Evolutionary conservation across 306 rosid species (phyloP).

Genomic region (Benincasa hispida): DNA sequence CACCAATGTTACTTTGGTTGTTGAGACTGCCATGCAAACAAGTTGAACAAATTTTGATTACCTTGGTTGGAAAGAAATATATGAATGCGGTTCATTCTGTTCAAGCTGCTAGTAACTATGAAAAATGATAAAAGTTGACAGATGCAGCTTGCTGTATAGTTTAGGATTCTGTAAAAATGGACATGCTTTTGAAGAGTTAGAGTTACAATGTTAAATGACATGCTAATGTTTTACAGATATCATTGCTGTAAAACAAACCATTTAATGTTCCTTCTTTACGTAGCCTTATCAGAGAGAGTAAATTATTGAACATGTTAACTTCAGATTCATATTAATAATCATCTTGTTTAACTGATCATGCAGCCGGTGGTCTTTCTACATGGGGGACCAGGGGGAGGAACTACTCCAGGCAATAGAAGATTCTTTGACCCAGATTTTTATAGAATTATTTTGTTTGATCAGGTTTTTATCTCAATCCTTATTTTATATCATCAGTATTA

Average conservation of each 20-base stretch:
- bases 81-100: neutral
- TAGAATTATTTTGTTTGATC: slow-evolving; percentile 74
- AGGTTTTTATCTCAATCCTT: slow-evolving; percentile 37
- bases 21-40: neutral
- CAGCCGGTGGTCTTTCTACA: slow-evolving; percentile 88
- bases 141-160: neutral
- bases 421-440: slow-evolving; percentile 83
- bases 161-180: neutral
- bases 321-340: neutral
- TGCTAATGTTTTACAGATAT: neutral
- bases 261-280: neutral
- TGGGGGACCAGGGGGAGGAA: slow-evolving; percentile 98
- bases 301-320: neutral
- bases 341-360: slow-evolving; percentile 12
- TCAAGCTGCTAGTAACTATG: neutral
- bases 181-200: neutral
- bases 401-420: slow-evolving; percentile 61
- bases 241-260: neutral
- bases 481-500: neutral
- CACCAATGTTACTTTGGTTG: neutral
- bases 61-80: neutral
- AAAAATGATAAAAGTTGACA: neutral
- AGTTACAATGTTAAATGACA: neutral
- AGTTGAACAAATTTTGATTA: neutral
- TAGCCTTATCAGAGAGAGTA: neutral